Evolutionary conservation across 768 basidiomycete genomes (phyloP).

Genomic region (Daedalea quercina): DNA sequence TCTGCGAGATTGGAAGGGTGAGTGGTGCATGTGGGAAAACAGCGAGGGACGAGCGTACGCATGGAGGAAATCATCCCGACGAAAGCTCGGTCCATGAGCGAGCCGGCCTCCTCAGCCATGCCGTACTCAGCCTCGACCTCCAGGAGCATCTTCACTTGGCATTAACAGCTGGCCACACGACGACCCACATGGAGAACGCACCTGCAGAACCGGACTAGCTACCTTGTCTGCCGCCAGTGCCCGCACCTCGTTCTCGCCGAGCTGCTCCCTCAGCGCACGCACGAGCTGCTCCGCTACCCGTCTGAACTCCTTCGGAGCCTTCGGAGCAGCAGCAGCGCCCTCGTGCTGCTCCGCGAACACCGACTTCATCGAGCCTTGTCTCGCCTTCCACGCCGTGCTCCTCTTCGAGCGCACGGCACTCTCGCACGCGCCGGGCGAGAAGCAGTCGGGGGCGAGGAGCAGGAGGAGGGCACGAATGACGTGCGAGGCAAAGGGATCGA

Average conservation of each 20-base stretch:
- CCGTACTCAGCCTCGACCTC: constrained; percentile 73
- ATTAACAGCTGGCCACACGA: no score
- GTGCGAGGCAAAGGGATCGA: constrained; percentile 89
- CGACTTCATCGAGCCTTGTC: constrained; percentile 76
- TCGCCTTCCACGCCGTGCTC: constrained; percentile 75
- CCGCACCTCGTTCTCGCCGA: constrained; percentile 67
- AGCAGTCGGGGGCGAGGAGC: constrained; percentile 61
- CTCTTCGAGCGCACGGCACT: constrained; percentile 72
- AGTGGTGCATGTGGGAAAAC: no score
- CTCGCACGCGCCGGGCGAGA: constrained; percentile 29
- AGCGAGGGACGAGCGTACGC: constrained; percentile 38
- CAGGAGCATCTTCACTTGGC: constrained; percentile 55
- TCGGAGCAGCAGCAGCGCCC: constrained; percentile 15
- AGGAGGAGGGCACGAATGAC: constrained; percentile 76
- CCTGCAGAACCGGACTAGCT: constrained; percentile 73
- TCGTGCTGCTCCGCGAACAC: constrained; percentile 48
- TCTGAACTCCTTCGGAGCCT: constrained; percentile 36
- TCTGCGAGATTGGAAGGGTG: no score
- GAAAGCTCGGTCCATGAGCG: constrained; percentile 76
- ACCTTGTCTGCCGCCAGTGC: constrained; percentile 71
- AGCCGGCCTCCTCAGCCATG: constrained; percentile 50
- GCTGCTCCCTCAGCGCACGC: constrained; percentile 40
- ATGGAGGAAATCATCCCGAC: constrained; percentile 65
- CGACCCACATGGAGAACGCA: constrained; percentile 18
- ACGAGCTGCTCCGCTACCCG: constrained; percentile 39